A percentile compares a stretch with the other conserved stretches of the same genome.
Conservation (phyloP, 2,329 filamentous ascomycete genomes). For the Hypoxylon sp. region DNA sequence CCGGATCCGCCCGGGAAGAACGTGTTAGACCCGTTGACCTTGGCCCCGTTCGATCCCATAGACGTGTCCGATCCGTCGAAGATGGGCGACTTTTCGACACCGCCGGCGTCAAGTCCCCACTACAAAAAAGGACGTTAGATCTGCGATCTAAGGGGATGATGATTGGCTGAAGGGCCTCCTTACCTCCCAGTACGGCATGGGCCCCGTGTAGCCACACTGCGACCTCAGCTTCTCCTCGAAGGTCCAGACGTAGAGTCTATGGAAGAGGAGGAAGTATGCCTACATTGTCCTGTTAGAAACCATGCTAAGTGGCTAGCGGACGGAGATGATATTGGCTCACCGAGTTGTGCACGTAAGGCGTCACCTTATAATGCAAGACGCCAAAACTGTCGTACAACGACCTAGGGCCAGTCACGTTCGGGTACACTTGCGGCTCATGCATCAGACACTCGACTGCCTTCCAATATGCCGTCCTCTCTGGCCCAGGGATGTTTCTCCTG, state of each 20-base stretch:
- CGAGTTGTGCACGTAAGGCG: conserved; percentile 53
- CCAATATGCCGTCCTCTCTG: conserved; percentile 48
- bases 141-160: background rate
- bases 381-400: conserved; percentile 53
- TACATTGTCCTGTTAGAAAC: conserved; percentile 22
- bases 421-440: conserved; percentile 48
- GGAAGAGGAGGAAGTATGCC: conserved; percentile 58
- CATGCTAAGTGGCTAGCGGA: background rate
- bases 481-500: conserved; percentile 50
- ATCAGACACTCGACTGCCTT: conserved; percentile 53
- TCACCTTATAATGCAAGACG: conserved; percentile 50
- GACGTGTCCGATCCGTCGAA: conserved; percentile 63
- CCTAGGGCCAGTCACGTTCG: conserved; percentile 50
- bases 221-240: conserved; percentile 56
- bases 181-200: conserved; percentile 50
- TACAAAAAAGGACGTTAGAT: conserved; percentile 13
- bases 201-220: conserved; percentile 56
- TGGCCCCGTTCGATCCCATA: conserved; percentile 61
- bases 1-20: conserved; percentile 63
- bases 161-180: background rate
- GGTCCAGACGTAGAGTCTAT: conserved; percentile 56
- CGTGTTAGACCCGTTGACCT: conserved; percentile 45
- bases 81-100: conserved; percentile 58
- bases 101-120: conserved; percentile 58
- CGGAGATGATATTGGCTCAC: conserved; percentile 36